Evolutionary conservation across 1,284 basidiomycete genomes (phyloP).

Genomic region (Cutaneotrichosporon sp.): DNA sequence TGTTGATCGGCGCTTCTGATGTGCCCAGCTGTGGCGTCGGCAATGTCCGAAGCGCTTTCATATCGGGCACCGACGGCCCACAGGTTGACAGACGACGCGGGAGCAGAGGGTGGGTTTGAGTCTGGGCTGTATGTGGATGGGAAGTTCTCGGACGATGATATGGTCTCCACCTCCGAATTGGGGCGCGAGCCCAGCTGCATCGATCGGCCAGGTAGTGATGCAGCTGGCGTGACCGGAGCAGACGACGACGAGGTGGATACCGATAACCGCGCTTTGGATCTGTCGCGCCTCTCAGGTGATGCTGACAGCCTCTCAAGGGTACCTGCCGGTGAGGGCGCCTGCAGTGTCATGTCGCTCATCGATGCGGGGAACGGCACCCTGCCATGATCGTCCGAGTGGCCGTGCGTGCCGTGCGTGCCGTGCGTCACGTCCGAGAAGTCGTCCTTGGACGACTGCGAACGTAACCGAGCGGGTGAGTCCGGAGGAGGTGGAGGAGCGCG

Average conservation of each 20-base stretch:
- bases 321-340: background rate
- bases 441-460: background rate
- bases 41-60: background rate
- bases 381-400: background rate
- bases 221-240: background rate
- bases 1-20: background rate
- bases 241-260: background rate
- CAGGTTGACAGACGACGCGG: conserved; percentile 12
- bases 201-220: background rate
- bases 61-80: conserved; percentile 8
- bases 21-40: background rate
- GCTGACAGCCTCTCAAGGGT: background rate
- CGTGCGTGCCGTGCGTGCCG: background rate
- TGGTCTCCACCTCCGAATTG: background rate
- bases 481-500: too few species aligned
- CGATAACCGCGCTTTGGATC: background rate
- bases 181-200: background rate
- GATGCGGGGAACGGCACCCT: background rate
- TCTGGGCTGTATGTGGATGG: conserved; percentile 33
- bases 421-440: too few species aligned
- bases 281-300: background rate
- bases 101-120: conserved; percentile 30
- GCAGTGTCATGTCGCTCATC: background rate
- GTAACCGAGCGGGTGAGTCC: background rate
- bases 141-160: background rate